These are phyloP conservation scores for Gryganskiella cystojenkinii DNA, from an alignment of 192 early-diverging fungal genomes.

Conservation along the genomic window DNA sequence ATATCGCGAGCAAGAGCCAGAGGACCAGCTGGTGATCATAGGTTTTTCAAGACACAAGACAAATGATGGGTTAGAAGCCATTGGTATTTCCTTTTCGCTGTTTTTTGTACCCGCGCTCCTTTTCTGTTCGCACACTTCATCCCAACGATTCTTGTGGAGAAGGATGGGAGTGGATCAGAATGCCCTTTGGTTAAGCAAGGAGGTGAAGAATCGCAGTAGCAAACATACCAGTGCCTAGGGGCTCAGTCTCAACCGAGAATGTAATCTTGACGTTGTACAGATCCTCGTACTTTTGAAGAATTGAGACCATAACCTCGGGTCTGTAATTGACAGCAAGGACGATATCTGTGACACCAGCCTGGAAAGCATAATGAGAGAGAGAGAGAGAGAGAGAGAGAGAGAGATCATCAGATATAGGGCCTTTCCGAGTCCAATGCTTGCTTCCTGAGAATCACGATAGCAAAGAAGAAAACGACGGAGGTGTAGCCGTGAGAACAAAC, in stretches of 20 bases:
- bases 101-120: too few relatives aligned
- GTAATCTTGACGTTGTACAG: conserved; percentile 93
- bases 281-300: conserved; percentile 94
- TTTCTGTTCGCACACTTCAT: too few relatives aligned
- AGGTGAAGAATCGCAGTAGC: background rate
- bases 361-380: conserved; percentile 5
- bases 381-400: background rate
- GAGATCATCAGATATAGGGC: background rate
- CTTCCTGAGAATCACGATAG: background rate
- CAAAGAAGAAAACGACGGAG: conserved; percentile 7
- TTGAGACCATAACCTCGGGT: conserved; percentile 95
- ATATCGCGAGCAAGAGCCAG: conserved; percentile 94
- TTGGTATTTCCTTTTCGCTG: too few relatives aligned
- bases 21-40: conserved; percentile 79
- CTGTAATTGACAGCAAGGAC: conserved; percentile 99
- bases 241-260: conserved; percentile 97
- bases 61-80: too few relatives aligned
- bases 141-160: too few relatives aligned
- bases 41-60: too few relatives aligned
- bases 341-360: conserved; percentile 98
- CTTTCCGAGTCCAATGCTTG: background rate
- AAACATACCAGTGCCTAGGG: conserved; percentile 83
- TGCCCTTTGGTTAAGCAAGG: background rate
- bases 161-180: background rate
- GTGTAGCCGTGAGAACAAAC: background rate